Conservation (phyloP, 768 basidiomycete species). For the Amylocystis lapponica region DNA sequence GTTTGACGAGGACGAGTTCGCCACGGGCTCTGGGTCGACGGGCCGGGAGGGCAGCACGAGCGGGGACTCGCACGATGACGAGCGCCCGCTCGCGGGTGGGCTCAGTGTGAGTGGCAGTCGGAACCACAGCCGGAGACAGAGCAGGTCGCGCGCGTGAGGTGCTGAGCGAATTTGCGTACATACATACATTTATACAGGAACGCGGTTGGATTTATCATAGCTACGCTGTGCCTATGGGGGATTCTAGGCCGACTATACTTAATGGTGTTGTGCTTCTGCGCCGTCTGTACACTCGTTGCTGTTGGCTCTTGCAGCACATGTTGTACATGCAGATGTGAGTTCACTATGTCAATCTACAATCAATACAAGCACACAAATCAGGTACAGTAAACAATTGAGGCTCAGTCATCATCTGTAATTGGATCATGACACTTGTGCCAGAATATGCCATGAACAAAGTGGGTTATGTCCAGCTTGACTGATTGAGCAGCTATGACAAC, state of each 20-base stretch:
- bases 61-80: slow-evolving; percentile 19
- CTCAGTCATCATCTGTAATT: too few species aligned
- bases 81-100: slow-evolving; percentile 8
- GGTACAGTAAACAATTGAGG: too few species aligned
- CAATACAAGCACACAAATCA: too few species aligned
- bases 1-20: slow-evolving; percentile 57
- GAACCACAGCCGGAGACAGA: slow-evolving; percentile 10
- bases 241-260: neutral
- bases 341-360: too few species aligned
- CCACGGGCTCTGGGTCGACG: slow-evolving; percentile 12
- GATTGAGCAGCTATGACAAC: too few species aligned
- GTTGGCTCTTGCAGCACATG: neutral
- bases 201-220: too few species aligned
- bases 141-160: slow-evolving; percentile 11
- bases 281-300: neutral
- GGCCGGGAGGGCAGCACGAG: slow-evolving; percentile 21
- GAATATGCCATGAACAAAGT: too few species aligned
- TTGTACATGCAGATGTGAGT: too few species aligned
- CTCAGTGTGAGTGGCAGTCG: slow-evolving; percentile 3
- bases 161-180: neutral
- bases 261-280: neutral
- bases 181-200: neutral
- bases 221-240: too few species aligned
- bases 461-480: too few species aligned
- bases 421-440: too few species aligned